phyloP scores from a whole-genome alignment of 176 grass and related monocot species.

The Triticum turgidum region DNA sequence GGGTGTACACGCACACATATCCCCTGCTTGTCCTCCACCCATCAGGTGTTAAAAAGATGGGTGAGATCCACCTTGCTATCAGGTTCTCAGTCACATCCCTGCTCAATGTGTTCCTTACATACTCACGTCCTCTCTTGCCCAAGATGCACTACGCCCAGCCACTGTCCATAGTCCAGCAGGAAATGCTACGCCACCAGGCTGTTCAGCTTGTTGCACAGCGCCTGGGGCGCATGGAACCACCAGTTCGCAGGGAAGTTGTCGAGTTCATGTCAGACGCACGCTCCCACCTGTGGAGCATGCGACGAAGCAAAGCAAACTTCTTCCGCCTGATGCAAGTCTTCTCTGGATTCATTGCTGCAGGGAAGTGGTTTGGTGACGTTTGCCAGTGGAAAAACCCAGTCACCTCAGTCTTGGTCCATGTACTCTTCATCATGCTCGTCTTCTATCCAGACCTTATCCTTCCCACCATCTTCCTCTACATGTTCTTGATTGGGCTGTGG shows the following conservation, averaged over 20 bases:
- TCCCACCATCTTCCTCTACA: constrained; percentile 80
- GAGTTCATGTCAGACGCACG: constrained; percentile 88
- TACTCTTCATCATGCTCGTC: constrained; percentile 81
- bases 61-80: constrained; percentile 84
- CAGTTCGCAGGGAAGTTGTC: constrained; percentile 81
- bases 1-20: constrained; percentile 84
- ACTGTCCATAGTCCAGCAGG: constrained; percentile 70
- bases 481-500: constrained; percentile 91
- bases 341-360: constrained; percentile 62
- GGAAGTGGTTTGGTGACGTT: constrained; percentile 71
- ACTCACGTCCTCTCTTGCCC: constrained; percentile 76
- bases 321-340: constrained; percentile 90
- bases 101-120: constrained; percentile 58
- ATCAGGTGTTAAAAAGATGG: constrained; percentile 95
- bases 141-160: constrained; percentile 88
- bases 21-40: constrained; percentile 77
- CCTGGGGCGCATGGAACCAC: constrained; percentile 84
- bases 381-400: constrained; percentile 87
- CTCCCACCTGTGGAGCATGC: constrained; percentile 89
- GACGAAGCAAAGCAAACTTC: constrained; percentile 97
- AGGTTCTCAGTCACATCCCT: constrained; percentile 79
- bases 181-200: constrained; percentile 67
- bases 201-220: constrained; percentile 59
- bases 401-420: constrained; percentile 73
- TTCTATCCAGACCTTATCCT: constrained; percentile 90